Percentiles rank a stretch among this genome's conserved stretches.
phyloP scores from a whole-genome alignment of 768 basidiomycete genomes.

The Suillus fuscotomentosus region DNA sequence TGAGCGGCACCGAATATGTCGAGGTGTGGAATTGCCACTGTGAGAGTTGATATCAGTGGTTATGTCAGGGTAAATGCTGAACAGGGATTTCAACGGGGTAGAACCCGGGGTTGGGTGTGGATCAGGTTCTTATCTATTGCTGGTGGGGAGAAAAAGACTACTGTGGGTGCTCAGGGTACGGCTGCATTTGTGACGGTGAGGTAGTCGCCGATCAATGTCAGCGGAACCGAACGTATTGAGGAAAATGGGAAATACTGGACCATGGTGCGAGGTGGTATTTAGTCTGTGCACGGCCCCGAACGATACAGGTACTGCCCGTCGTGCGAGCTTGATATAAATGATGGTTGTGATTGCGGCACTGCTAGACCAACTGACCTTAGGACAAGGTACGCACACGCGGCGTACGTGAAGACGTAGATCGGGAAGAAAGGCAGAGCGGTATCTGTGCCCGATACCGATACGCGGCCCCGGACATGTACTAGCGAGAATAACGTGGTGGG shows the following conservation, averaged over 20 bases:
- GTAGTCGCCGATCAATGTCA: neutral
- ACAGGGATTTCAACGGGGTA: neutral
- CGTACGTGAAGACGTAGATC: neutral
- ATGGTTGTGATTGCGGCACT: neutral
- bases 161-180: neutral
- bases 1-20: neutral
- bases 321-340: neutral
- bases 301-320: neutral
- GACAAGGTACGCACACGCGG: neutral
- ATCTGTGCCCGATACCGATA: neutral
- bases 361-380: neutral
- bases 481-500: neutral
- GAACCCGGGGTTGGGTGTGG: neutral
- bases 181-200: neutral
- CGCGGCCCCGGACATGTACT: neutral
- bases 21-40: neutral
- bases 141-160: neutral
- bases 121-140: neutral
- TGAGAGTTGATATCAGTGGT: neutral
- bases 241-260: neutral
- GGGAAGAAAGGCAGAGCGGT: neutral
- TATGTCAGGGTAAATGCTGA: slow-evolving; percentile 1
- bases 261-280: neutral
- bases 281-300: neutral
- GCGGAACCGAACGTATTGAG: neutral